phyloP scores from a whole-genome alignment of 441 rosid species.

The Codiaeum variegatum region DNA sequence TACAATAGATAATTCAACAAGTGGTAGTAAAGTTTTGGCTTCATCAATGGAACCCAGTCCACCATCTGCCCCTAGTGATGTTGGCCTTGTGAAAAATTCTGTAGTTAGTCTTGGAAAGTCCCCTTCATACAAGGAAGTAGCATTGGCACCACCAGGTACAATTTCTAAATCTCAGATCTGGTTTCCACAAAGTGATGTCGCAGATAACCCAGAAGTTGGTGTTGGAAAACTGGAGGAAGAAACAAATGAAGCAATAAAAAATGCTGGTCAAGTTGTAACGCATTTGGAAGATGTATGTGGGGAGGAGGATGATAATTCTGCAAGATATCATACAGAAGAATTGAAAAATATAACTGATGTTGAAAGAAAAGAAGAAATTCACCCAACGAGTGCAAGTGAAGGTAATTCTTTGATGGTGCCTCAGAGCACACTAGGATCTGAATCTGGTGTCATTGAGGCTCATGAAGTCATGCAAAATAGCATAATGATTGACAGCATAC shows the following conservation, averaged over 20 bases:
- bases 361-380: constrained; percentile 40
- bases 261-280: constrained; percentile 25
- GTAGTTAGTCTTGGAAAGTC: constrained; percentile 75
- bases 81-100: constrained; percentile 39
- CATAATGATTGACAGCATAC: constrained; percentile 32
- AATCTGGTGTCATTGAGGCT: constrained; percentile 36
- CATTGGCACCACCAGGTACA: constrained; percentile 91
- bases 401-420: constrained; percentile 30
- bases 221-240: constrained; percentile 36
- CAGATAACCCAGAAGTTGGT: constrained; percentile 40
- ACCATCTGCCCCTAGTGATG: constrained; percentile 38
- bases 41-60: constrained; percentile 45
- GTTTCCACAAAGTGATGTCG: constrained; percentile 43
- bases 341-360: constrained; percentile 32
- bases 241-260: constrained; percentile 35
- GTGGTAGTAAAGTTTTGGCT: constrained; percentile 34
- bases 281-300: constrained; percentile 29
- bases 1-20: constrained; percentile 38
- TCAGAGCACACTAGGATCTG: constrained; percentile 29
- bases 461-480: constrained; percentile 38
- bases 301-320: constrained; percentile 37
- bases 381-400: constrained; percentile 35
- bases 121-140: constrained; percentile 97
- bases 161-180: constrained; percentile 65
- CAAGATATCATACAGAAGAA: constrained; percentile 20